These are phyloP conservation scores for Pulveroboletus ravenelii DNA, from an alignment of 768 basidiomycete species.

Conservation along the genomic window DNA sequence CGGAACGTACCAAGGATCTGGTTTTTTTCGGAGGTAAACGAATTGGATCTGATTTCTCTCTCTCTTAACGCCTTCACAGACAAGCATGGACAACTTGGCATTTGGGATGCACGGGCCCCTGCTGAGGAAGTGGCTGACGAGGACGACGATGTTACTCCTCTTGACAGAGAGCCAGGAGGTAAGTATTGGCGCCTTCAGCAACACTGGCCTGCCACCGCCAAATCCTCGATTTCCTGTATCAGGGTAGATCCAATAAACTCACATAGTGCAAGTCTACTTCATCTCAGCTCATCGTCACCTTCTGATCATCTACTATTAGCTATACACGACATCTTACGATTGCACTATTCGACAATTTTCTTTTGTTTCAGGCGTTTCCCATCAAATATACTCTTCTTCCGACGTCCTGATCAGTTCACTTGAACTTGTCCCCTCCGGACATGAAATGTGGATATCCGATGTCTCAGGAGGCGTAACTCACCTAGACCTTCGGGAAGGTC, in stretches of 20 bases:
- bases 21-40: conserved; percentile 78
- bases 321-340: conserved; percentile 81
- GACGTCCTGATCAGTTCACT: conserved; percentile 66
- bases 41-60: background rate
- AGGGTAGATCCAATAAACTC: conserved; percentile 74
- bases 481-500: conserved; percentile 63
- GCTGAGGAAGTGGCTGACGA: conserved; percentile 63
- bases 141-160: conserved; percentile 45
- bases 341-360: conserved; percentile 70
- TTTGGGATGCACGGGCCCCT: conserved; percentile 80
- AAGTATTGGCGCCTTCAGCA: conserved; percentile 75
- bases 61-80: conserved; percentile 41
- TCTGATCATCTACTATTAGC: conserved; percentile 35
- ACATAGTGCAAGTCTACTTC: conserved; percentile 51
- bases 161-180: conserved; percentile 53
- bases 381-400: conserved; percentile 56
- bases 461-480: conserved; percentile 66
- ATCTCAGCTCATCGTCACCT: background rate
- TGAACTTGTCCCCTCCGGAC: conserved; percentile 61
- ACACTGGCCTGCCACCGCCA: conserved; percentile 79
- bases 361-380: conserved; percentile 67
- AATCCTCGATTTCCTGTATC: conserved; percentile 74
- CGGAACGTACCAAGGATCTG: conserved; percentile 72
- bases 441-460: conserved; percentile 86
- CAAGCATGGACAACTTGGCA: conserved; percentile 77